Conservation (phyloP, 805 yeast genomes). For the Cyberlindnera japonica region DNA sequence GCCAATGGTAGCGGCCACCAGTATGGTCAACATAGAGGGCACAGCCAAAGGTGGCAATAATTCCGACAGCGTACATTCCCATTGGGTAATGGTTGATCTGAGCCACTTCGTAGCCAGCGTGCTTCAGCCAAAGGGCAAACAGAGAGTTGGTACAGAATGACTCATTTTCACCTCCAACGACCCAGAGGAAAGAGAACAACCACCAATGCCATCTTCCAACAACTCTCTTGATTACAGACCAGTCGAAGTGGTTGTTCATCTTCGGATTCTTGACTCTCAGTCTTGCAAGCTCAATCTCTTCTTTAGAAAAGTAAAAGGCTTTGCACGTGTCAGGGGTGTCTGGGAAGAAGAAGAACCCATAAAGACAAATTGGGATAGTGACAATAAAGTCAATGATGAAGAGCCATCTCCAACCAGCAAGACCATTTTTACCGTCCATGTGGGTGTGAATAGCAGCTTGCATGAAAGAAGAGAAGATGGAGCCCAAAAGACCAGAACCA, state of each 20-base stretch:
- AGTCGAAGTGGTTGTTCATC: constrained; percentile 35
- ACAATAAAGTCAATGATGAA: constrained; percentile 58
- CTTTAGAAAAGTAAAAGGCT: constrained; percentile 38
- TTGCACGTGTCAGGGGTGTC: constrained; percentile 49
- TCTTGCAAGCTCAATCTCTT: constrained; percentile 40
- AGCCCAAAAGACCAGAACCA: constrained; percentile 50
- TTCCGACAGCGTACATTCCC: constrained; percentile 51
- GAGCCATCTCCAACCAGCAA: constrained; percentile 65
- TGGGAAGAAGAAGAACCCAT: constrained; percentile 57
- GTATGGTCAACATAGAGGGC: constrained; percentile 43
- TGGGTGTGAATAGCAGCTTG: constrained; percentile 48
- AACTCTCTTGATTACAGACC: constrained; percentile 39
- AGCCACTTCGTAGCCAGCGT: constrained; percentile 37
- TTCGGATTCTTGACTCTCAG: constrained; percentile 39
- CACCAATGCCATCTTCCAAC: constrained; percentile 55
- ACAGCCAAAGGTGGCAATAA: constrained; percentile 41
- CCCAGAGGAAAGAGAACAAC: constrained; percentile 50
- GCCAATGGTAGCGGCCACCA: constrained; percentile 46
- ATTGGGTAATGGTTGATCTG: constrained; percentile 52
- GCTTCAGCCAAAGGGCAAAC: constrained; percentile 45
- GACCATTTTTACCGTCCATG: constrained; percentile 36
- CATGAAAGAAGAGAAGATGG: constrained; percentile 51
- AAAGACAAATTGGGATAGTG: constrained; percentile 53
- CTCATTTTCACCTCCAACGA: constrained; percentile 47
- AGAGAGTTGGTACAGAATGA: constrained; percentile 45